Conservation (phyloP, 169 alveolate species). For the Cryptosporidium canis region DNA sequence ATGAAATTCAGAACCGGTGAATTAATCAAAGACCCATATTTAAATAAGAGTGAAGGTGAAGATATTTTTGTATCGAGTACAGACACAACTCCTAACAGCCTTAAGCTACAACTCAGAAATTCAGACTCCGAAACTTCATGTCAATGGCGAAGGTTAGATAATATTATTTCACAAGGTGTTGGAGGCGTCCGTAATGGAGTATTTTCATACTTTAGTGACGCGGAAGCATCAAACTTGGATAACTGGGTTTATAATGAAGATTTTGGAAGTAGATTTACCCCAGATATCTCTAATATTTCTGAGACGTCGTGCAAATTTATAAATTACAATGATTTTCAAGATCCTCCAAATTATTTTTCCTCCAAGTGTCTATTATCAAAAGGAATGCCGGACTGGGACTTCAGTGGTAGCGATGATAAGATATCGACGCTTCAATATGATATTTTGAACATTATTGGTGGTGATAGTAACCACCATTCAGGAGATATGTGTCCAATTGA, state of each 20-base stretch:
- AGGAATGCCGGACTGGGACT: constrained; percentile 56
- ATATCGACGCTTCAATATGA: constrained; percentile 45
- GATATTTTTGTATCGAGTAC: constrained; percentile 56
- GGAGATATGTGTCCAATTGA: constrained; percentile 33
- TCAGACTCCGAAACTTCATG: neutral
- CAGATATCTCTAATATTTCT: constrained; percentile 6
- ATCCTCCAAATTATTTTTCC: constrained; percentile 61
- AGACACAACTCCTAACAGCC: constrained; percentile 53
- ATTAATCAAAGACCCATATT: constrained; percentile 14
- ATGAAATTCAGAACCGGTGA: neutral
- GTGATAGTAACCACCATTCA: constrained; percentile 6
- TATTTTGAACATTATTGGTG: constrained; percentile 51
- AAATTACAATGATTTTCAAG: constrained; percentile 46
- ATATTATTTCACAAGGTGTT: neutral
- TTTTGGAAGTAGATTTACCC: constrained; percentile 7
- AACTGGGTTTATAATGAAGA: constrained; percentile 53
- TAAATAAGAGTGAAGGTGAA: constrained; percentile 33
- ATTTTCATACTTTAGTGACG: constrained; percentile 15
- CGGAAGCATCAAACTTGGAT: constrained; percentile 43
- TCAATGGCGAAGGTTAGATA: neutral
- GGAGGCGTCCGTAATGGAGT: constrained; percentile 26
- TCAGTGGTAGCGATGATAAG: constrained; percentile 16
- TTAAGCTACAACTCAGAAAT: neutral
- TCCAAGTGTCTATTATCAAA: constrained; percentile 20
- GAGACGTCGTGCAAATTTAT: constrained; percentile 22